Percentiles rank a stretch among this genome's conserved stretches.
Evolutionary conservation across 306 rosid species (phyloP).

Genomic region (Hippophae rhamnoides): DNA sequence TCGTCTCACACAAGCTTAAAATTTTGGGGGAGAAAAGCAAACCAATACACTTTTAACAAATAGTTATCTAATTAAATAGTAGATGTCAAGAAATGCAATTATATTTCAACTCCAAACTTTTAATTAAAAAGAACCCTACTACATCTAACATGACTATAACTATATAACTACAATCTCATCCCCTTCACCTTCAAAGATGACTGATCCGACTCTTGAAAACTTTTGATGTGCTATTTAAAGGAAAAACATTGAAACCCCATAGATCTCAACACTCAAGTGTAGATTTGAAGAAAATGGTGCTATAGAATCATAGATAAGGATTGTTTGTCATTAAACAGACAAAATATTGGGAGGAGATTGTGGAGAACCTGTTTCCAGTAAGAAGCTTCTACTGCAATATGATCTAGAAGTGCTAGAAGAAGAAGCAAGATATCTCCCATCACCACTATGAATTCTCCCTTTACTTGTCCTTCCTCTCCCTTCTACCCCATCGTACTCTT

Average conservation of each 20-base stretch:
- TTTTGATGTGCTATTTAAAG: slow-evolving; percentile 1
- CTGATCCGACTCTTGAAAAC: neutral
- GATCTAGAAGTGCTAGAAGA: slow-evolving; percentile 97
- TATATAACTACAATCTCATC: no score
- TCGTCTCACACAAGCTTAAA: no score
- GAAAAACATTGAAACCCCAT: neutral
- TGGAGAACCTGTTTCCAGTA: slow-evolving; percentile 82
- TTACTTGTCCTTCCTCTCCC: slow-evolving; percentile 60
- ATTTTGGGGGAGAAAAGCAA: no score
- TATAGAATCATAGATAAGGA: neutral
- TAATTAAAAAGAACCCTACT: no score
- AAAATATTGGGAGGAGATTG: slow-evolving; percentile 64
- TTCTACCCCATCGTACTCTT: slow-evolving; percentile 47
- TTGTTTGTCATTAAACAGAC: slow-evolving; percentile 31
- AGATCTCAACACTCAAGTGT: no score
- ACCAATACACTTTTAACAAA: no score
- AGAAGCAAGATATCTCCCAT: slow-evolving; percentile 85
- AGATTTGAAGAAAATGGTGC: neutral
- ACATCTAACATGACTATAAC: no score
- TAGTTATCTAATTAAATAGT: no score
- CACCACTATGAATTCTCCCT: slow-evolving; percentile 69
- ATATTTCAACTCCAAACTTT: no score
- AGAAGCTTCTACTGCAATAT: slow-evolving; percentile 83
- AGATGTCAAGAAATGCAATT: no score
- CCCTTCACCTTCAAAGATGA: slow-evolving; percentile 1